These are phyloP conservation scores for Aspergillus texensis DNA, from an alignment of 2,329 filamentous ascomycete genomes.

Conservation along the genomic window DNA sequence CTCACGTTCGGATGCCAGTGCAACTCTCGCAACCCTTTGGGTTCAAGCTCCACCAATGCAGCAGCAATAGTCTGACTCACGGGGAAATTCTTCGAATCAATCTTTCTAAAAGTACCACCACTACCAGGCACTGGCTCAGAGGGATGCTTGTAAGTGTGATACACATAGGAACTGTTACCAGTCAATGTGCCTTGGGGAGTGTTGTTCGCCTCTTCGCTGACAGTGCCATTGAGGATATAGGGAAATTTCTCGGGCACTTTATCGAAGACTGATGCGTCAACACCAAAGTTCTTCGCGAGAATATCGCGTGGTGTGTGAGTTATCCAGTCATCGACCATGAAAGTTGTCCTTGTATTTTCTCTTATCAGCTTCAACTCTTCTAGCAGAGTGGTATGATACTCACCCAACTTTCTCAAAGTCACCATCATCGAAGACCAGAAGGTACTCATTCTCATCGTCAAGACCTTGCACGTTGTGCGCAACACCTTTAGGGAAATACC, in stretches of 20 bases:
- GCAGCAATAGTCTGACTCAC: constrained; percentile 67
- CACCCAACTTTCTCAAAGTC: constrained; percentile 66
- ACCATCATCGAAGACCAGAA: constrained; percentile 68
- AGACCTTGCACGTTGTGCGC: constrained; percentile 65
- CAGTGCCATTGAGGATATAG: constrained; percentile 63
- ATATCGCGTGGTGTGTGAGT: constrained; percentile 64
- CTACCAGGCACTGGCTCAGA: constrained; percentile 60
- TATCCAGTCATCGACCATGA: constrained; percentile 70
- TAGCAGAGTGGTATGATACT: constrained; percentile 14
- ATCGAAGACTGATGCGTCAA: constrained; percentile 62
- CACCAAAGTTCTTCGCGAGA: constrained; percentile 68
- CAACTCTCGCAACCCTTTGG: constrained; percentile 64
- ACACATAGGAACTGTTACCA: constrained; percentile 65
- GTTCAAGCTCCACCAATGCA: constrained; percentile 65
- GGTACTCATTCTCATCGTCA: constrained; percentile 67
- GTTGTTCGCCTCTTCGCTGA: constrained; percentile 47
- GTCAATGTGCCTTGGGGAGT: constrained; percentile 54
- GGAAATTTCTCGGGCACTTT: constrained; percentile 60
- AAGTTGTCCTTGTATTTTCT: constrained; percentile 58
- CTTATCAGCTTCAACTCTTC: not conserved
- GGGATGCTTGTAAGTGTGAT: constrained; percentile 59
- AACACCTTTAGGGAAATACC: constrained; percentile 69
- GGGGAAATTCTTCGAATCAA: constrained; percentile 70
- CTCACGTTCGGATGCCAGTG: constrained; percentile 71
- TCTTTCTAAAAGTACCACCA: constrained; percentile 61